phyloP scores from a whole-genome alignment of 1,139 yeast species.

The Geotrichum europaeum region DNA sequence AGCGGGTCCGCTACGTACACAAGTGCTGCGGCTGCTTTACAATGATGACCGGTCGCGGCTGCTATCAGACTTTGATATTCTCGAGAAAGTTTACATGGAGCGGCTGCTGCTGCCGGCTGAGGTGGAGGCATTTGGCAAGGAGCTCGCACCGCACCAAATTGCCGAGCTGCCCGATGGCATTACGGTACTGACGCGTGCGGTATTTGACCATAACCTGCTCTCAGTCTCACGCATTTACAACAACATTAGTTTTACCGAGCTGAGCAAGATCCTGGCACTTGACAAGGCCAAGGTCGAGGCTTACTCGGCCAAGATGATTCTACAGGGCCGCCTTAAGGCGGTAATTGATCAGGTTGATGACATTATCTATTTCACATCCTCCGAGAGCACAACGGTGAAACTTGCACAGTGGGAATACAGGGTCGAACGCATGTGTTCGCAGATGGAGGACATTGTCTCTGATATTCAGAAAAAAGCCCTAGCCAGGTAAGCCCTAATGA shows the following conservation, averaged over 20 bases:
- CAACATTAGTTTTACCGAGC: slow-evolving; percentile 29
- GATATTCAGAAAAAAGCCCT: slow-evolving; percentile 9
- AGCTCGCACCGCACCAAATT: slow-evolving; percentile 29
- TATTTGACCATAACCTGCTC: slow-evolving; percentile 35
- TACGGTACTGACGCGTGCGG: slow-evolving; percentile 32
- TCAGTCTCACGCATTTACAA: slow-evolving; percentile 33
- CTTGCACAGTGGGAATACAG: slow-evolving; percentile 32
- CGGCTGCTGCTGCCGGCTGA: slow-evolving; percentile 30
- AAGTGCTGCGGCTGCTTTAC: slow-evolving; percentile 30
- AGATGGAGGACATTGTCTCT: slow-evolving; percentile 27
- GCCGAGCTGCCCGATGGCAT: slow-evolving; percentile 30
- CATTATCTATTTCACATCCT: slow-evolving; percentile 28
- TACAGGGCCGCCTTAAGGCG: slow-evolving; percentile 33
- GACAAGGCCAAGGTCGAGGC: slow-evolving; percentile 30
- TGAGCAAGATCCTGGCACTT: slow-evolving; percentile 30
- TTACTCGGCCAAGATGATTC: slow-evolving; percentile 34
- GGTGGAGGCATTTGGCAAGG: slow-evolving; percentile 25
- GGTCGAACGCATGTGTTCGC: slow-evolving; percentile 26
- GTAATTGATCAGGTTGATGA: slow-evolving; percentile 34
- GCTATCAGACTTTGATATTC: slow-evolving; percentile 24
- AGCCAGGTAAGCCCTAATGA: neutral
- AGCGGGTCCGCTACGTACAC: slow-evolving; percentile 35
- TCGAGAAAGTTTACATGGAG: slow-evolving; percentile 31
- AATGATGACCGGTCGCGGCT: slow-evolving; percentile 31
- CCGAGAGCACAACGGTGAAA: slow-evolving; percentile 13